Conservation (phyloP, 106 monocot species). For the Allium cepa region DNA sequence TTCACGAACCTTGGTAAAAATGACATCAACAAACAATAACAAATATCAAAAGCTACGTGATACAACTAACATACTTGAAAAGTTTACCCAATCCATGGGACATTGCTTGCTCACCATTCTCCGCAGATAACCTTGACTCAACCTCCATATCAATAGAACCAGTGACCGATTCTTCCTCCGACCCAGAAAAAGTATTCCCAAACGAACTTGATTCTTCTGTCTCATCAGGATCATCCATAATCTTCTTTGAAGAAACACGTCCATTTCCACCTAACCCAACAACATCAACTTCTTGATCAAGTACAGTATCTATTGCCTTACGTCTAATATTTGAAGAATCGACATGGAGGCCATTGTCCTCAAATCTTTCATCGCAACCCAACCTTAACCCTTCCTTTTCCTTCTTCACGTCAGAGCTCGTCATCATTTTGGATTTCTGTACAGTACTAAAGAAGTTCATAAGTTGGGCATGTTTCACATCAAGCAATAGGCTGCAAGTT, state of each 20-base stretch:
- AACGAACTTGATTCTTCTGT: conserved; percentile 19
- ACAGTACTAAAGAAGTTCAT: too few species aligned
- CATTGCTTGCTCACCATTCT: conserved; percentile 6
- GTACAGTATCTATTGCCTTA: neutral
- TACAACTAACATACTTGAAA: conserved; percentile 9
- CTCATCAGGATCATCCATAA: conserved; percentile 1
- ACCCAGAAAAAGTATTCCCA: conserved; percentile 20
- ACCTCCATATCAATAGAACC: conserved; percentile 13
- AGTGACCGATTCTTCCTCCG: conserved; percentile 7
- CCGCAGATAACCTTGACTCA: conserved; percentile 9
- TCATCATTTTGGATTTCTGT: too few species aligned
- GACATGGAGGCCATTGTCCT: conserved; percentile 2
- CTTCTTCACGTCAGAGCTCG: neutral
- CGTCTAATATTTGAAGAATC: neutral
- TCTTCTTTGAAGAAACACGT: neutral
- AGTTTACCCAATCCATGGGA: conserved; percentile 4
- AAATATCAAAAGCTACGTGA: neutral
- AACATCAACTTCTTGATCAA: conserved; percentile 16
- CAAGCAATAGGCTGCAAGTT: too few species aligned
- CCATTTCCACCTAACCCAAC: conserved; percentile 2
- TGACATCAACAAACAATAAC: neutral
- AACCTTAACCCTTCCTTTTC: neutral
- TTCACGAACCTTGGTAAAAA: too few species aligned
- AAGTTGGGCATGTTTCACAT: too few species aligned
- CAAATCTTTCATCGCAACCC: neutral